These are phyloP conservation scores for Candida gigantensis DNA, from an alignment of 1,139 yeast species.

Conservation along the genomic window DNA sequence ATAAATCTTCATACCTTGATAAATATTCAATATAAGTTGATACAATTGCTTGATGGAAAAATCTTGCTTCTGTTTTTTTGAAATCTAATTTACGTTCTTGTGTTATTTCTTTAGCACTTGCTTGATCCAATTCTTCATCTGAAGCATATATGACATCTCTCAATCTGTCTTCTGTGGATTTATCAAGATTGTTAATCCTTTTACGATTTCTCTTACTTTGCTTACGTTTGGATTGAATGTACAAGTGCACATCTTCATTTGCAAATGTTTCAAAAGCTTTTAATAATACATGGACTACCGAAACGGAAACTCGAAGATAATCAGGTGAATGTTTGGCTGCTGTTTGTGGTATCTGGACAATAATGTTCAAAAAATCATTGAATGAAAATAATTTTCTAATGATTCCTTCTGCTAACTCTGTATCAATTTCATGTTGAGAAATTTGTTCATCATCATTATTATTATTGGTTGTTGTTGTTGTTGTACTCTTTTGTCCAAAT, in stretches of 20 bases:
- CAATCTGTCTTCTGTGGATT: conserved; percentile 26
- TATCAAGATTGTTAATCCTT: conserved; percentile 28
- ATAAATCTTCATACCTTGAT: conserved; percentile 60
- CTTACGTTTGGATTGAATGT: conserved; percentile 51
- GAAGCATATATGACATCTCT: conserved; percentile 43
- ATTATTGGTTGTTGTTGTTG: no score
- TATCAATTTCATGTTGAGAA: conserved; percentile 49
- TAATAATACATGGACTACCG: conserved; percentile 65
- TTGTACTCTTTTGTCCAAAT: conserved; percentile 42
- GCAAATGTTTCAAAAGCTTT: conserved; percentile 70
- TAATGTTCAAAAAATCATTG: conserved; percentile 58
- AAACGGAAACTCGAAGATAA: conserved; percentile 62
- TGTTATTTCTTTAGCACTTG: conserved; percentile 37
- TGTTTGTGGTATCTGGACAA: conserved; percentile 62
- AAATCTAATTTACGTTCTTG: conserved; percentile 57
- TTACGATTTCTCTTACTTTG: conserved; percentile 25
- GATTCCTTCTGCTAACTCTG: conserved; percentile 51
- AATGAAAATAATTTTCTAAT: conserved; percentile 59
- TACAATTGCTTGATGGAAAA: conserved; percentile 45
- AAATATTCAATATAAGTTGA: conserved; percentile 55
- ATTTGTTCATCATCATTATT: conserved; percentile 37
- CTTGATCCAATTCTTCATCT: conserved; percentile 40
- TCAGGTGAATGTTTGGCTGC: conserved; percentile 68
- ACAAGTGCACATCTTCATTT: conserved; percentile 58
- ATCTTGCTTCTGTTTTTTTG: conserved; percentile 37